Evolutionary conservation across 768 basidiomycete species (phyloP).

Genomic region (Naganishia vaughanmartiniae): DNA sequence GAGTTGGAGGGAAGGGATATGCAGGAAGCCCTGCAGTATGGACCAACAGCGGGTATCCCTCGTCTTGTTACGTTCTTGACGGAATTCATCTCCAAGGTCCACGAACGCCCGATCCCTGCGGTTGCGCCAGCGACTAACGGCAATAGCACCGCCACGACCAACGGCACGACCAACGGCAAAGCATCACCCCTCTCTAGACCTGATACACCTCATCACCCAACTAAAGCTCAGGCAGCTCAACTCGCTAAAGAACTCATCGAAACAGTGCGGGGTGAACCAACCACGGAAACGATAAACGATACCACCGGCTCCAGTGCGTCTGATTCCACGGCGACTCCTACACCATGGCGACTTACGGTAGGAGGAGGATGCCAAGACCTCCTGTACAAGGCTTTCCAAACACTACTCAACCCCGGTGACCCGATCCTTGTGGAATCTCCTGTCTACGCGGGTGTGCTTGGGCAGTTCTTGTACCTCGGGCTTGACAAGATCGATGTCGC

Average conservation of each 20-base stretch:
- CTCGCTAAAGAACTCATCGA: conserved; percentile 17
- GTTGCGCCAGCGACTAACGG: not conserved
- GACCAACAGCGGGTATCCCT: conserved; percentile 33
- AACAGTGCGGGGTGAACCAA: conserved; percentile 26
- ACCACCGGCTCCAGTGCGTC: not conserved
- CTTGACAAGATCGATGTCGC: conserved; percentile 59
- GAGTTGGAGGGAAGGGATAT: conserved; percentile 66
- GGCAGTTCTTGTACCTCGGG: conserved; percentile 43
- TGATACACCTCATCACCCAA: conserved; percentile 25
- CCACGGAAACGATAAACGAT: conserved; percentile 23
- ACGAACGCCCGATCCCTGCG: conserved; percentile 29
- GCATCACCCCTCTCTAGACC: conserved; percentile 24
- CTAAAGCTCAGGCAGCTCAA: conserved; percentile 13
- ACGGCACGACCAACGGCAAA: conserved; percentile 14
- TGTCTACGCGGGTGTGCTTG: conserved; percentile 51
- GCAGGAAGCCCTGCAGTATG: conserved; percentile 64
- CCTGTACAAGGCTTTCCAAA: conserved; percentile 75
- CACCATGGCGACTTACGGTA: conserved; percentile 67
- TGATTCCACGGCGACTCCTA: conserved; percentile 54
- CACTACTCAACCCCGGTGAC: conserved; percentile 75
- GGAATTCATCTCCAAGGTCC: conserved; percentile 33
- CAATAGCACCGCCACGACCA: not conserved
- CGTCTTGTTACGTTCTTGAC: conserved; percentile 32
- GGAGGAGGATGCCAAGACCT: conserved; percentile 86
- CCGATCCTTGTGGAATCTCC: conserved; percentile 71